Base-by-base conservation (phyloP, 495 filamentous ascomycete species). In the Neurospora sp. region DNA sequence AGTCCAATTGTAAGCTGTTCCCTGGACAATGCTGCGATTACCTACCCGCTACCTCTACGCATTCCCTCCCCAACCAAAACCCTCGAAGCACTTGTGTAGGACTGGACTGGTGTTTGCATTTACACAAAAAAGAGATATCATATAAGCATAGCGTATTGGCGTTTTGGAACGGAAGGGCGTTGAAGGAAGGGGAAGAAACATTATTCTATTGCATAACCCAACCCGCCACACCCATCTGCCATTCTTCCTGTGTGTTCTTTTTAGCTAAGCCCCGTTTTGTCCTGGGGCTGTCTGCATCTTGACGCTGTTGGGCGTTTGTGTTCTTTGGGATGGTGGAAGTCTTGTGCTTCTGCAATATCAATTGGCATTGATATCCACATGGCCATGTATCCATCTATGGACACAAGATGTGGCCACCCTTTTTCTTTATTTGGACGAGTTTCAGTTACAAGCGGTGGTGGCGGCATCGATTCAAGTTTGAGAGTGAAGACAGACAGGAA, bases 81-180 rank as follows among this genome's bases (percentile, higher is more conserved):
- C 35, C 61, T 71, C 68, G 38, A 68, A 39, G 41, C 35, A 68
- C 44, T 38, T 31, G 40, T 38, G 41, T 69, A 45, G 38, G 38
- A 40, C 22, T 27, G 65, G 71, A 10, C 17, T 42, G 38, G 53
- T 61, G 35, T 69, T 73, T 73, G 72, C 69, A 75, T 68, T 73
- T 73, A 16, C 53, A 61, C 27, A 35, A 35, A 61, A 61, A 61
- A 61, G n/a, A 71, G 71, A 75, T 73, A 75, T 76, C 75, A 72
- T 48, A 70, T 73, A 69, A 73, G 75, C 75, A 76, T 76, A 76
- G 75, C 75, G 75, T 75, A 74, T 71, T n/a, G 75, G 75, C 75
- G 75, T 76, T 75, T 48, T 71, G 40, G 39, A 22, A 68, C 27
- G 53, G 53, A 20, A 69, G 22, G 73, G 73, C 59, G 70, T 69